Percentiles rank a stretch among this genome's conserved stretches.
phyloP scores from a whole-genome alignment of 306 rosid species.

The Prunus armeniaca region DNA sequence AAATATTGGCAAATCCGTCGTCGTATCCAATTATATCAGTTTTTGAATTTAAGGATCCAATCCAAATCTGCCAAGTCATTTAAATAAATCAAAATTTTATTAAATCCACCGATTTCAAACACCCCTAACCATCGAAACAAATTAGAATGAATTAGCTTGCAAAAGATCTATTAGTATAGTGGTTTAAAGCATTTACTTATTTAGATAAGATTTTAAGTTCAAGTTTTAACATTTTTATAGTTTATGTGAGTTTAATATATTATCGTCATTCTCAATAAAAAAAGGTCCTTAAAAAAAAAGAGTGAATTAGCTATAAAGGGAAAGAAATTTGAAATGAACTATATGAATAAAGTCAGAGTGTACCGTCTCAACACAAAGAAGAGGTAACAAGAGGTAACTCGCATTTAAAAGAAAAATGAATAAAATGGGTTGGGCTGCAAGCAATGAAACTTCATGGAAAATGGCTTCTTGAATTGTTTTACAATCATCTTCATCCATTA shows the following conservation, averaged over 20 bases:
- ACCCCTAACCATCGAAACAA: no score
- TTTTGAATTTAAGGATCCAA: not conserved
- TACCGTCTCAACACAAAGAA: no score
- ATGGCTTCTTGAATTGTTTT: not conserved
- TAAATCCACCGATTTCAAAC: no score
- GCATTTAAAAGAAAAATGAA: no score
- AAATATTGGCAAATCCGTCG: not conserved
- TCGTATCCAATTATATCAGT: not conserved
- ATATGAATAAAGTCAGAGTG: no score
- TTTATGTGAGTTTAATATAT: rapidly evolving
- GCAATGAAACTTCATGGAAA: not conserved
- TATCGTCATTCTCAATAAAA: rapidly evolving
- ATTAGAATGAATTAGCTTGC: no score
- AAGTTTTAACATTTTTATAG: rapidly evolving
- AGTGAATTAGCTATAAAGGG: no score
- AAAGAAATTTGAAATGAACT: no score
- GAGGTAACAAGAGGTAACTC: no score
- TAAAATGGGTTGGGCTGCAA: no score
- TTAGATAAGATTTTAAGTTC: rapidly evolving
- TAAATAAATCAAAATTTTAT: not conserved
- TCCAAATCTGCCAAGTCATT: not conserved
- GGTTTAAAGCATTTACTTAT: rapidly evolving
- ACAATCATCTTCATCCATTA: not conserved
- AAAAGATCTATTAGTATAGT: no score
- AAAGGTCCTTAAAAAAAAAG: rapidly evolving